These are phyloP conservation scores for Ogataea allantospora DNA, from an alignment of 805 yeast species.

Conservation along the genomic window DNA sequence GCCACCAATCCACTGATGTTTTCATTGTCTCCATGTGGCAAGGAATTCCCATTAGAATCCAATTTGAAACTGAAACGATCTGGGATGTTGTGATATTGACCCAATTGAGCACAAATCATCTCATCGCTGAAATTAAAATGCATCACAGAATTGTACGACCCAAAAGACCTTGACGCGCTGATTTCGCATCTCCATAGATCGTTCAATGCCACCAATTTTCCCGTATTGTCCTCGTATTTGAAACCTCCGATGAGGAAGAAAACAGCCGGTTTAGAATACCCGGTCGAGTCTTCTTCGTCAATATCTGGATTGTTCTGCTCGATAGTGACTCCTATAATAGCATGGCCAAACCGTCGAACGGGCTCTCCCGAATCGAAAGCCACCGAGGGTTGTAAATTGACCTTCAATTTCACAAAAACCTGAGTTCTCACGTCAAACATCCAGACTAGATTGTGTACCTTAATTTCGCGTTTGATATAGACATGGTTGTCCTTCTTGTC, in stretches of 20 bases:
- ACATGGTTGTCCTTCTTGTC: slow-evolving; percentile 39
- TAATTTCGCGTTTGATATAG: slow-evolving; percentile 30
- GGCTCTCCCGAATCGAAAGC: slow-evolving; percentile 27
- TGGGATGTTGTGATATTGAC: slow-evolving; percentile 26
- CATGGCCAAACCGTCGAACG: slow-evolving; percentile 36
- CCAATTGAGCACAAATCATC: slow-evolving; percentile 31
- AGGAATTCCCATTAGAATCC: slow-evolving; percentile 19
- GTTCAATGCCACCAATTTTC: slow-evolving; percentile 32
- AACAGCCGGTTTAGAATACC: slow-evolving; percentile 31
- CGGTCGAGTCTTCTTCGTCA: slow-evolving; percentile 8
- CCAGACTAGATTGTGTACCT: slow-evolving; percentile 49
- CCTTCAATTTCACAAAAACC: slow-evolving; percentile 47
- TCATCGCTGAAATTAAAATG: slow-evolving; percentile 32
- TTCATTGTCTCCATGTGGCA: slow-evolving; percentile 6
- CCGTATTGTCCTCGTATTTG: slow-evolving; percentile 31
- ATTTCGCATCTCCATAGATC: slow-evolving; percentile 36
- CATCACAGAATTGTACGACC: slow-evolving; percentile 16
- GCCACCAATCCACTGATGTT: slow-evolving; percentile 28
- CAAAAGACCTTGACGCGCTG: slow-evolving; percentile 29
- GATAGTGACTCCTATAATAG: slow-evolving; percentile 23
- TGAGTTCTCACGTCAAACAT: slow-evolving; percentile 53
- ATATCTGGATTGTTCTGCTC: slow-evolving; percentile 27
- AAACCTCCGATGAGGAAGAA: slow-evolving; percentile 51
- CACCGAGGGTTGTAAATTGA: slow-evolving; percentile 32
- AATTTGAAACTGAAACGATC: slow-evolving; percentile 20